Evolutionary conservation across 176 grass and related monocot genomes (phyloP).

Genomic region (Paspalum notatum): DNA sequence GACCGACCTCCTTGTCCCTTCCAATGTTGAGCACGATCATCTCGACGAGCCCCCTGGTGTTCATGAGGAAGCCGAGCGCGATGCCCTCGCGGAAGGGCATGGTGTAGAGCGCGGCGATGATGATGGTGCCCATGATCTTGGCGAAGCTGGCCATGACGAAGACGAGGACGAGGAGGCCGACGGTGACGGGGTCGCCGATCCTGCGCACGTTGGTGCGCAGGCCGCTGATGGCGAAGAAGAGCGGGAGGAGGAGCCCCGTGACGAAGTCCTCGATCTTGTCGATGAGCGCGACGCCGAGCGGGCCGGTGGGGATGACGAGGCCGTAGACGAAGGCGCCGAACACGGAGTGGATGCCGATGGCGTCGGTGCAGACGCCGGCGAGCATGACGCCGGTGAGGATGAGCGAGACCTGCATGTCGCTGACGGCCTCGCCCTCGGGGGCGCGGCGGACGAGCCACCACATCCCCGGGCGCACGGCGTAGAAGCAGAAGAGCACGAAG

Average conservation of each 20-base stretch:
- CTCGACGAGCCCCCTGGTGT: no score
- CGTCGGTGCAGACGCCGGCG: conserved; percentile 63
- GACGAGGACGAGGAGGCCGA: no score
- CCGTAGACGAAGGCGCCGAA: conserved; percentile 82
- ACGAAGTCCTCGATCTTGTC: conserved; percentile 81
- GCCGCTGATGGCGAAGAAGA: no score
- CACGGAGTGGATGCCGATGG: conserved; percentile 67
- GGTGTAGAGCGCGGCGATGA: no score
- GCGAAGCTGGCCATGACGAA: no score
- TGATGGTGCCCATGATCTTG: no score
- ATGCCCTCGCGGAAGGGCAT: no score
- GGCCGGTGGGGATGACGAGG: conserved; percentile 63
- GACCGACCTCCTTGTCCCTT: no score
- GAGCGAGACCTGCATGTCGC: conserved; percentile 59
- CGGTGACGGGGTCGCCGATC: no score
- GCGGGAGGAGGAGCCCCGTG: background rate
- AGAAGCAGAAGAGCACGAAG: conserved; percentile 75
- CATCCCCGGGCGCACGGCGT: conserved; percentile 60
- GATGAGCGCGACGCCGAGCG: conserved; percentile 53
- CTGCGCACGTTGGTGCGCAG: no score
- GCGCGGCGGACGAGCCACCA: conserved; percentile 65
- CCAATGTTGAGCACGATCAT: no score
- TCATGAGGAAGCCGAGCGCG: no score
- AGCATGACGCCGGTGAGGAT: conserved; percentile 69
- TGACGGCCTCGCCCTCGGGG: conserved; percentile 62